Evolutionary conservation across 768 basidiomycete species (phyloP), one percentile per base, ranked within the genome.

Genomic region (Naganishia randhawae): DNA sequence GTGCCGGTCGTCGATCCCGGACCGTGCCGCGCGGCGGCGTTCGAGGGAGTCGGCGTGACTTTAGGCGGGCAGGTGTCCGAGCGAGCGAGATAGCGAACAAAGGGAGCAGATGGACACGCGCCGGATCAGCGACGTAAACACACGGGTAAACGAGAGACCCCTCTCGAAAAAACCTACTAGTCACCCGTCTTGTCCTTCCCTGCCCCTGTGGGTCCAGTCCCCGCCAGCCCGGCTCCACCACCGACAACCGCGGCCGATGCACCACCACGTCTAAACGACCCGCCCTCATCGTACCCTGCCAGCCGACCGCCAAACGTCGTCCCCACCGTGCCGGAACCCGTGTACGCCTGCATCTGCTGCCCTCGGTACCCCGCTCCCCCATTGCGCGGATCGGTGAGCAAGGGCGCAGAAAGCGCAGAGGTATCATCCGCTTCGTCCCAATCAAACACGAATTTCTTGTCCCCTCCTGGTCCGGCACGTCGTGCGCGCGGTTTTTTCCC

Each of bases 391-490:
- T 31, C 3, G 19, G 45, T n/a, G 1, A 48, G 45, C 19, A n/a
- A 17, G 3, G 11, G 6, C 6, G 19, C 19, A 3, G 3, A 2
- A 4, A 22, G 45, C 14, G 19, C 83, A 75, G 90, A 88, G 16
- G 96, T 99, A 79, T 99, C 96, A 74, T 99, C 96, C 78, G 89
- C 89, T 55, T 88, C 87, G 76, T 95, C 93, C 96, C 96, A 99
- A 79, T 98, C 96, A 76, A 99, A 99, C n/a, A 95, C 91, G 77
- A 98, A 92, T 81, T 95, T 95, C 80, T 92, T 87, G 80, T 94
- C 92, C 82, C 57, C 57, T 2, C 54, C 57, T 16, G 70, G 54
- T 10, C 67, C 71, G n/a, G 45, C 29, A 3, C 41, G 45, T 3
- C 53, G 13, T 22, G 54, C 66, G 22, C 66, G 37, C 1, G 53